Conservation (phyloP, 2,329 filamentous ascomycete species). For the Venturia pyrina region DNA sequence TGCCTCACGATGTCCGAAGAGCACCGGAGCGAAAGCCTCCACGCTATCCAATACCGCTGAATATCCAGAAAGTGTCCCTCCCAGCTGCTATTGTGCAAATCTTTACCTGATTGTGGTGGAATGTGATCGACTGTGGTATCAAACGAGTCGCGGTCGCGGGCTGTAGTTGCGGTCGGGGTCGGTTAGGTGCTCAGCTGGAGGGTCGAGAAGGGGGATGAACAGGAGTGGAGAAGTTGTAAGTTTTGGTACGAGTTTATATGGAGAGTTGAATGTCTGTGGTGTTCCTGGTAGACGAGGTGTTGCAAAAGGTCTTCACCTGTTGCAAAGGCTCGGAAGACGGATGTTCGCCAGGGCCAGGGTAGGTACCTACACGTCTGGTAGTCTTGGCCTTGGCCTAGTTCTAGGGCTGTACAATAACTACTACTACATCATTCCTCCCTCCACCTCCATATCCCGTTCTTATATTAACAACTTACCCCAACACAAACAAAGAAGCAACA, state of each 20-base stretch:
- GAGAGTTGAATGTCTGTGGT: background rate
- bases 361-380: background rate
- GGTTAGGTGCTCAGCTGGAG: background rate
- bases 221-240: background rate
- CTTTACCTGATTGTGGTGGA: background rate
- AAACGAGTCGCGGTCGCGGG: background rate
- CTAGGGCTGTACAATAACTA: background rate
- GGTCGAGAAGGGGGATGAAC: background rate
- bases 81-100: background rate
- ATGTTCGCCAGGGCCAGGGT: background rate
- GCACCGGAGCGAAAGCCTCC: conserved; percentile 7
- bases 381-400: background rate
- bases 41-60: conserved; percentile 5
- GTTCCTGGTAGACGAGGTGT: background rate
- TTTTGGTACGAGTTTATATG: background rate
- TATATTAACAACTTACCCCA: background rate
- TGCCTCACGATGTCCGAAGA: conserved; percentile 2
- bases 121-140: background rate
- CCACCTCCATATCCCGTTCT: background rate
- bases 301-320: background rate
- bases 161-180: background rate
- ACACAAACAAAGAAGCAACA: background rate
- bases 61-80: conserved; percentile 6
- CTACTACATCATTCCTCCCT: background rate
- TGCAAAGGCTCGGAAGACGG: background rate